Conservation (phyloP, 768 basidiomycete species). For the Boletus reticulatus region DNA sequence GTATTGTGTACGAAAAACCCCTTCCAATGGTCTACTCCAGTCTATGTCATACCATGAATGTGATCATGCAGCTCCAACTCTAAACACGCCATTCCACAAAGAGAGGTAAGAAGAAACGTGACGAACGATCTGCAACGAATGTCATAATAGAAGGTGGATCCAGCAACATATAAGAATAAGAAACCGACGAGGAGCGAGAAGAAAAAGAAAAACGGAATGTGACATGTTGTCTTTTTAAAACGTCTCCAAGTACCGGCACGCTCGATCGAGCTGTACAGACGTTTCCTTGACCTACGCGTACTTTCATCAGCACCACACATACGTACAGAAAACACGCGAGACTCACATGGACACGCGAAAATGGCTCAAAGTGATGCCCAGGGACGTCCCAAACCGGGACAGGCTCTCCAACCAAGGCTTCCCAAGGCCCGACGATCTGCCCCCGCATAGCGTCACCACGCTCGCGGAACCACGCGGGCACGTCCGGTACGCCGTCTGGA, state of each 20-base stretch:
- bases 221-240: no score
- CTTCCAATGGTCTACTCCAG: no score
- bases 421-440: conserved; percentile 45
- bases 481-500: conserved; percentile 29
- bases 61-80: no score
- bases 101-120: no score
- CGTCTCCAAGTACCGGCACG: conserved; percentile 15
- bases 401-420: conserved; percentile 34
- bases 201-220: no score
- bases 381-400: conserved; percentile 55
- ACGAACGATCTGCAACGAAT: no score
- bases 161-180: no score
- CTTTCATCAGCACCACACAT: not conserved
- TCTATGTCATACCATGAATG: no score
- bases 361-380: conserved; percentile 65
- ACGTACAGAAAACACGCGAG: not conserved
- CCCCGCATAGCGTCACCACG: conserved; percentile 32
- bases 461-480: conserved; percentile 54
- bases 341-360: conserved; percentile 50
- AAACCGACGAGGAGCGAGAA: no score
- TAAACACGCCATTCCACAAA: no score
- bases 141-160: no score
- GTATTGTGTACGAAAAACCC: no score
- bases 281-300: conserved; percentile 18
- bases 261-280: conserved; percentile 22